These are phyloP conservation scores for Amniculicola lignicola DNA, from an alignment of 495 filamentous ascomycete genomes.

Conservation along the genomic window DNA sequence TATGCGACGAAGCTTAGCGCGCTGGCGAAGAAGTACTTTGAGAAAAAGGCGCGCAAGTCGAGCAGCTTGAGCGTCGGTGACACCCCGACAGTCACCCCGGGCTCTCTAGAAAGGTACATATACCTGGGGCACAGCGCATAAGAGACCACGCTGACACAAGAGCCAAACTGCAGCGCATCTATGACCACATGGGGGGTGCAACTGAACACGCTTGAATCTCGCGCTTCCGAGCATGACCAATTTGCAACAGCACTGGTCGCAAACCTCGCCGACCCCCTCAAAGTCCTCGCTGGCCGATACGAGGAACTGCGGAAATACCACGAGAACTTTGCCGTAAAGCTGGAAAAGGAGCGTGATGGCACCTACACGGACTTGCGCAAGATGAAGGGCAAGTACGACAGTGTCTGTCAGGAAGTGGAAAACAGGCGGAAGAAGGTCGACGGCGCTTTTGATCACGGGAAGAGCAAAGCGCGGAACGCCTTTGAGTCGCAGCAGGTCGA, in stretches of 20 bases:
- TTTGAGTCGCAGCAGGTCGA: conserved; percentile 88
- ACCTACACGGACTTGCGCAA: conserved; percentile 85
- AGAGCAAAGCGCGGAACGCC: conserved; percentile 76
- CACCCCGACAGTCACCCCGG: conserved; percentile 86
- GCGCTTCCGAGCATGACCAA: conserved; percentile 84
- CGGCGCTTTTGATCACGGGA: conserved; percentile 77
- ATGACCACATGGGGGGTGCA: conserved; percentile 96
- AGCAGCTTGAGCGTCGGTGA: conserved; percentile 90
- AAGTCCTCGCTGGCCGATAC: conserved; percentile 65
- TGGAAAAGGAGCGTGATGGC: conserved; percentile 82
- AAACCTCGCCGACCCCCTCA: conserved; percentile 82
- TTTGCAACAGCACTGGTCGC: conserved; percentile 70
- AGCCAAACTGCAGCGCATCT: conserved; percentile 60
- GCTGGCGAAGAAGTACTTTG: conserved; percentile 90
- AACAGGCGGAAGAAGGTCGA: conserved; percentile 91
- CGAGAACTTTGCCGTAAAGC: conserved; percentile 77
- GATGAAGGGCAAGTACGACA: conserved; percentile 88
- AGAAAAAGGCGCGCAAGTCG: conserved; percentile 91
- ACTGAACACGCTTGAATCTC: conserved; percentile 79
- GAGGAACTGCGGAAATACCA: conserved; percentile 93
- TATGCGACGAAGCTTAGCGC: conserved; percentile 82
- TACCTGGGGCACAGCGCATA: no score
- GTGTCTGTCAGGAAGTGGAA: conserved; percentile 90
- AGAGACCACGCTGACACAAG: conserved; percentile 1
- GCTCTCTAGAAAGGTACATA: conserved; percentile 89